phyloP scores from a whole-genome alignment of 208 protist species.

The Leishmania turanica region DNA sequence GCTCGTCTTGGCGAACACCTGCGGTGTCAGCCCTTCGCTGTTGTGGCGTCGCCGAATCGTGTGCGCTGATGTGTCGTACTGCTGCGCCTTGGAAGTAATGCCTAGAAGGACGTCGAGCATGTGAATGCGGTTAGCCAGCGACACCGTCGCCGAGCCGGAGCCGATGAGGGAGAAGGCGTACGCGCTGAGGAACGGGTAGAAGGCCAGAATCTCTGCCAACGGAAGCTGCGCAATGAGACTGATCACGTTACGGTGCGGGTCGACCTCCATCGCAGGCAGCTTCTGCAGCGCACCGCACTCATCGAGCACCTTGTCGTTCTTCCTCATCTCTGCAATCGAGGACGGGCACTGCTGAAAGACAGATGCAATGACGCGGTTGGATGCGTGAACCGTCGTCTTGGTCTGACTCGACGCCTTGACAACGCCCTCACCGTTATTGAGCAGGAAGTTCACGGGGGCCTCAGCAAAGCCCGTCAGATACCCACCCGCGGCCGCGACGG shows the following conservation, averaged over 20 bases:
- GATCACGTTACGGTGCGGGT: conserved; percentile 61
- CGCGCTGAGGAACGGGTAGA: conserved; percentile 81
- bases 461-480: conserved; percentile 82
- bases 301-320: conserved; percentile 58
- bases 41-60: conserved; percentile 60
- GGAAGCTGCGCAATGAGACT: conserved; percentile 64
- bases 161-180: conserved; percentile 82
- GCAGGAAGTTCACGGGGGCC: conserved; percentile 44
- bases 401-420: conserved; percentile 55
- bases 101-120: conserved; percentile 73
- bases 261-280: conserved; percentile 19
- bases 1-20: conserved; percentile 56
- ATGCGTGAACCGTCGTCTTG: conserved; percentile 83
- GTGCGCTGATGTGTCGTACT: conserved; percentile 66
- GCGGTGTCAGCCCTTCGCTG: conserved; percentile 21
- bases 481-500: conserved; percentile 63
- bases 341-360: conserved; percentile 58
- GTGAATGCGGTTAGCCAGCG: conserved; percentile 64
- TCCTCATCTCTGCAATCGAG: conserved; percentile 48
- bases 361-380: conserved; percentile 60
- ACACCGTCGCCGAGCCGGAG: conserved; percentile 65
- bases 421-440: conserved; percentile 76
- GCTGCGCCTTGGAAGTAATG: conserved; percentile 68
- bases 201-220: conserved; percentile 81
- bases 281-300: conserved; percentile 41